Percentiles rank a stretch among this genome's conserved stretches.
phyloP scores from a whole-genome alignment of 306 rosid genomes.

The Malus orientalis region DNA sequence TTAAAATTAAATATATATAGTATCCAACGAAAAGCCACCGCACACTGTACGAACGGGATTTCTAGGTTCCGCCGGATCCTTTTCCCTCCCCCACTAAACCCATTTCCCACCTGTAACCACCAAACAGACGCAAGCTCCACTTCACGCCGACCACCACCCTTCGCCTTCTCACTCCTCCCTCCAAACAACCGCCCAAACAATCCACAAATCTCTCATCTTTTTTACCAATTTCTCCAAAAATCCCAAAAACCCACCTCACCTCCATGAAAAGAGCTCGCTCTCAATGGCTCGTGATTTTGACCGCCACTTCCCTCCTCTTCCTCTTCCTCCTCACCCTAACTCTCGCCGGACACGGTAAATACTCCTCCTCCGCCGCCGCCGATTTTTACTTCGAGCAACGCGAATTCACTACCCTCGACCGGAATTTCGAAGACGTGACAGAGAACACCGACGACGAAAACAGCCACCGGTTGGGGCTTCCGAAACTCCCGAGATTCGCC shows the following conservation, averaged over 20 bases:
- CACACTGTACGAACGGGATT: too few relatives aligned
- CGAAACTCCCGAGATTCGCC: slow-evolving; percentile 66
- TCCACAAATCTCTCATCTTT: neutral
- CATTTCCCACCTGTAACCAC: neutral
- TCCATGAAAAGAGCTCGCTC: slow-evolving; percentile 36
- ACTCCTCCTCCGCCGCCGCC: slow-evolving; percentile 22
- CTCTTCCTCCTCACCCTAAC: slow-evolving; percentile 22
- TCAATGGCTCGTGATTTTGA: slow-evolving; percentile 41
- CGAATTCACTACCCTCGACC: slow-evolving; percentile 12
- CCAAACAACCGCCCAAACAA: neutral
- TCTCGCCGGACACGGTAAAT: slow-evolving; percentile 15
- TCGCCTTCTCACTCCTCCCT: neutral
- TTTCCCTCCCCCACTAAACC: slow-evolving; percentile 5
- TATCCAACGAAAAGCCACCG: too few relatives aligned
- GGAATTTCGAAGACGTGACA: neutral
- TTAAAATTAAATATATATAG: too few relatives aligned
- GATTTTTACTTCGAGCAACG: slow-evolving; percentile 11
- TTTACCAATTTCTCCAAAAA: neutral
- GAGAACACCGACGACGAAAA: neutral
- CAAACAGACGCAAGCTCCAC: neutral
- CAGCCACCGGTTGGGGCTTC: slow-evolving; percentile 22
- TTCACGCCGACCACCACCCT: neutral
- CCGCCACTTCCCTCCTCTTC: slow-evolving; percentile 14
- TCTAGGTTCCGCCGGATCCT: too few relatives aligned
- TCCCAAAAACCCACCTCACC: neutral